phyloP scores from a whole-genome alignment of 352 stramenopile genomes.

The Globisporangium alternatum region DNA sequence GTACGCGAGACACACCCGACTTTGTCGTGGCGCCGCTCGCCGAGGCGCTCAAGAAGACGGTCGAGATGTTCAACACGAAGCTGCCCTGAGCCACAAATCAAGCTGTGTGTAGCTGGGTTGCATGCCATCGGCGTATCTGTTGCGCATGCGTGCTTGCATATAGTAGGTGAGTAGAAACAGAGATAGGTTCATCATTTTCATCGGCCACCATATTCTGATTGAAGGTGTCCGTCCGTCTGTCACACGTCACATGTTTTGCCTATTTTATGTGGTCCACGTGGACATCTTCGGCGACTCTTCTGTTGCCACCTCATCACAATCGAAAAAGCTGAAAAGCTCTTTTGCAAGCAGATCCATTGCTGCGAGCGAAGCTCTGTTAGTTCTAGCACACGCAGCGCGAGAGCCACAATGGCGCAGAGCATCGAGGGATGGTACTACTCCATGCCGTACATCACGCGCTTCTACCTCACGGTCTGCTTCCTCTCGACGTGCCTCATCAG shows the following conservation, averaged over 20 bases:
- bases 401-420: slow-evolving; percentile 53
- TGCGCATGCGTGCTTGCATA: neutral
- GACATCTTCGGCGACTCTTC: neutral
- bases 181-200: too few relatives aligned
- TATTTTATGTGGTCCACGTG: neutral
- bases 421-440: slow-evolving; percentile 85
- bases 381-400: neutral
- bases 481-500: slow-evolving; percentile 76
- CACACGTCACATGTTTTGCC: neutral
- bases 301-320: slow-evolving; percentile 6
- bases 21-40: slow-evolving; percentile 72
- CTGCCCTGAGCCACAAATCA: slow-evolving; percentile 24
- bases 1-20: slow-evolving; percentile 71
- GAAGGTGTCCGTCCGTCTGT: neutral
- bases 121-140: neutral
- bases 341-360: neutral
- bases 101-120: neutral
- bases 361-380: too few relatives aligned
- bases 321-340: slow-evolving; percentile 1
- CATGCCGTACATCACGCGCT: slow-evolving; percentile 83
- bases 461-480: slow-evolving; percentile 83
- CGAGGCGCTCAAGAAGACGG: slow-evolving; percentile 73
- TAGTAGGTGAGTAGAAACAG: too few relatives aligned
- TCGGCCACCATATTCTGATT: too few relatives aligned
- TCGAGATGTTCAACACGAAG: slow-evolving; percentile 86